Base-by-base conservation (phyloP, 2,329 filamentous ascomycete species). In the Aspergillus tanneri region DNA sequence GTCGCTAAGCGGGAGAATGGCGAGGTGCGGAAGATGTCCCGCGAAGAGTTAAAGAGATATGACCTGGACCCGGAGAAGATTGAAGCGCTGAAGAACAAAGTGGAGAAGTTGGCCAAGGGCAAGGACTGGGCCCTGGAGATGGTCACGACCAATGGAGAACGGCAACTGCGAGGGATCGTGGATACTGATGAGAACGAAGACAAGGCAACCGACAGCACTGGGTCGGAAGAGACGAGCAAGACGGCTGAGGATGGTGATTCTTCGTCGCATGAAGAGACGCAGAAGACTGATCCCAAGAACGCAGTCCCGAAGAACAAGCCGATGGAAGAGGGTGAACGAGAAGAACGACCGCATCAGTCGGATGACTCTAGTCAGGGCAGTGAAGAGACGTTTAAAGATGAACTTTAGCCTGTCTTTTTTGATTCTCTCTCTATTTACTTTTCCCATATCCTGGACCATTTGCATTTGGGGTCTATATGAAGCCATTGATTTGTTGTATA, bases 71-170 rank as follows among this genome's bases (percentile, higher is more conserved):
- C 80, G 0, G 78, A 85, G 38, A 77, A 84, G 35, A 76, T 95
- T 3, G 84, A 91, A 58, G 77, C 83, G 37, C 74, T 95, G 64
- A 80, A 80, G 59, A 78, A 83, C 53, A 76, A 88, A 62, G 70
- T 95, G 49, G 78, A 87, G 63, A 79, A 83, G 59, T 64, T 87
- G 32, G 88, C 88, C 0, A 81, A 83, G 2, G 83, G 85, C 6
- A 81, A 84, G 55, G 83, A 83, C 12, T 96, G 90, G 90, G 87
- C 84, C 60, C 73, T 96, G 50, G 88, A 93, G 67, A 77, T 93
- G 11, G 81, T 93, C 1, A 86, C 93, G 60, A 77, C 82, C 9
- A 80, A 85, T 1, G 77, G 80, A 4, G 77, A 80, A 18, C 72
- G 81, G 52, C 85, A 90, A 63, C 81, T 92, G 32, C 75, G 86